These are phyloP conservation scores for Letharia lupina DNA, from an alignment of 495 filamentous ascomycete species.

Conservation along the genomic window DNA sequence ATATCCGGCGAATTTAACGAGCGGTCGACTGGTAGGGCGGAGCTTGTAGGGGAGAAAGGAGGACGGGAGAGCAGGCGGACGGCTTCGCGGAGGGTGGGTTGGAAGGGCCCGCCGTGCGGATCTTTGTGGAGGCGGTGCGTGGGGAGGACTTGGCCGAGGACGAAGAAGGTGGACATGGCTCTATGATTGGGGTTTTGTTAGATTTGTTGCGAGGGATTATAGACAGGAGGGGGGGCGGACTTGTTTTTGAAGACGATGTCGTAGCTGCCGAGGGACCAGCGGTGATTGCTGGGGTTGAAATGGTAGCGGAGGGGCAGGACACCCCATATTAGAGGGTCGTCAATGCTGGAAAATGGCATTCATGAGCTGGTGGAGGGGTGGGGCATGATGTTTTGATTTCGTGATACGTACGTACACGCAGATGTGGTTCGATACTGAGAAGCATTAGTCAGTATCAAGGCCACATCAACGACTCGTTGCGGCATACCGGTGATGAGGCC, in stretches of 20 bases:
- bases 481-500: slow-evolving; percentile 78
- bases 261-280: slow-evolving; percentile 83
- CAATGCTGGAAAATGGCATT: slow-evolving; percentile 50
- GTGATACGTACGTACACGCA: slow-evolving; percentile 72
- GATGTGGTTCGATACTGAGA: slow-evolving; percentile 84
- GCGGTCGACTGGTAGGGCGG: slow-evolving; percentile 26
- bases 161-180: slow-evolving; percentile 61
- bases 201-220: slow-evolving; percentile 3
- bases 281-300: slow-evolving; percentile 61
- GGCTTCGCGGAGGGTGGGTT: slow-evolving; percentile 78
- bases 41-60: slow-evolving; percentile 40
- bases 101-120: slow-evolving; percentile 66
- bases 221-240: background rate
- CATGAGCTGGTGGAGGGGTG: slow-evolving; percentile 2
- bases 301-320: slow-evolving; percentile 63
- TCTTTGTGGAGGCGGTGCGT: slow-evolving; percentile 77
- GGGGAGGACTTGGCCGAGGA: slow-evolving; percentile 77
- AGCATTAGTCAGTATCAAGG: background rate
- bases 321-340: slow-evolving; percentile 93
- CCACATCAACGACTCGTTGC: background rate
- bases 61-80: slow-evolving; percentile 71
- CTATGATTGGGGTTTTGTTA: slow-evolving; percentile 31
- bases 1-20: slow-evolving; percentile 45
- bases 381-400: slow-evolving; percentile 5
- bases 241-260: slow-evolving; percentile 76